These are phyloP conservation scores for Gossypium gossypioides DNA, from an alignment of 441 rosid genomes.

Conservation along the genomic window DNA sequence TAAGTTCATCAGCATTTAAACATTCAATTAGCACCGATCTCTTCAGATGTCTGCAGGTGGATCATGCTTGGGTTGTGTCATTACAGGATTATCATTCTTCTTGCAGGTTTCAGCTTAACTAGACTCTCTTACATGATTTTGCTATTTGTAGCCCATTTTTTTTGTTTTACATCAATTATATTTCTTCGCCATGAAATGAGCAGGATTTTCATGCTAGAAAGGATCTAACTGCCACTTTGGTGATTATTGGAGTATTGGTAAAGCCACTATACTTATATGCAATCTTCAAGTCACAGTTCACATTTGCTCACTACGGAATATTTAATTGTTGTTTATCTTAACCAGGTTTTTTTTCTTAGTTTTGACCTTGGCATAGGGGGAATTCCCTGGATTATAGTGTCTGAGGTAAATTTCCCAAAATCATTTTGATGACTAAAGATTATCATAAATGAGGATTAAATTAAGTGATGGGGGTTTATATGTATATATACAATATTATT, in stretches of 20 bases:
- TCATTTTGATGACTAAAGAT: background rate
- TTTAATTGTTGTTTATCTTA: background rate
- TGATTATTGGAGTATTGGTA: conserved; percentile 25
- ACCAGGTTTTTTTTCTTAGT: background rate
- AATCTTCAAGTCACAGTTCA: background rate
- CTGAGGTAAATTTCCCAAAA: conserved; percentile 38
- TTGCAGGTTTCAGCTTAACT: conserved; percentile 19
- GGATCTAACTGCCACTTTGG: conserved; percentile 24
- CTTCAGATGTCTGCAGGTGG: conserved; percentile 40
- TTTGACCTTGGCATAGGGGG: conserved; percentile 42
- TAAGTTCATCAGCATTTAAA: background rate
- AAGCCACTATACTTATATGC: background rate
- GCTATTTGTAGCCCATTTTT: background rate
- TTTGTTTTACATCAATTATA: background rate
- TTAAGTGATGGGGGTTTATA: background rate
- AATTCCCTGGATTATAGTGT: conserved; percentile 54
- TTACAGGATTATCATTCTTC: conserved; percentile 33
- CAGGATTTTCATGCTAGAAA: conserved; percentile 4
- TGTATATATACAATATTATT: conserved; percentile 1
- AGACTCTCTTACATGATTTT: background rate
- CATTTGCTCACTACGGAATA: background rate
- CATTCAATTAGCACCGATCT: background rate
- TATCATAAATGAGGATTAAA: background rate
- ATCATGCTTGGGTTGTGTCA: conserved; percentile 25
- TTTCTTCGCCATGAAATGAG: background rate